Percentiles rank a stretch among this genome's conserved stretches.
Evolutionary conservation across 2,329 filamentous ascomycete genomes (phyloP).

Genomic region (Cladosporium halotolerans): DNA sequence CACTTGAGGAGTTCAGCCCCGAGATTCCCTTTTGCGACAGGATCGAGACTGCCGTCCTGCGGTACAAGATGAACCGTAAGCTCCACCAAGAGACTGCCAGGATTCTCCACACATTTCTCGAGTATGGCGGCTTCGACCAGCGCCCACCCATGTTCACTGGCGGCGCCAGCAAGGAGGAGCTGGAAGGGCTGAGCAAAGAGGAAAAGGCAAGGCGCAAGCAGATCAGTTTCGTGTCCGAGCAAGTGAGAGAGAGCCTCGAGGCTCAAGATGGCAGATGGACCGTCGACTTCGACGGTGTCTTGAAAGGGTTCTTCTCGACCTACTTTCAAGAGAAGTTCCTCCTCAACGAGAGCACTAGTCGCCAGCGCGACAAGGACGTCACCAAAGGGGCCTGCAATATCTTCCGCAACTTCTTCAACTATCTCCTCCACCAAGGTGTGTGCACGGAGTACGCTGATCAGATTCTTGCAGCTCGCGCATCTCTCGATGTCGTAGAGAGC

Average conservation of each 20-base stretch:
- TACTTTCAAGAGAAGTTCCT: slow-evolving; percentile 40
- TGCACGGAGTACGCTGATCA: slow-evolving; percentile 72
- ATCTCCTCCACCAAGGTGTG: slow-evolving; percentile 75
- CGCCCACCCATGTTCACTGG: slow-evolving; percentile 57
- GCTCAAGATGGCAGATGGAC: slow-evolving; percentile 53
- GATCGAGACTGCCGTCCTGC: slow-evolving; percentile 77
- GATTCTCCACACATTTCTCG: slow-evolving; percentile 74
- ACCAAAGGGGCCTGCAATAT: slow-evolving; percentile 59
- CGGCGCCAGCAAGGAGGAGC: slow-evolving; percentile 19
- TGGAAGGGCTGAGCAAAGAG: slow-evolving; percentile 45
- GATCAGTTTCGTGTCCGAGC: slow-evolving; percentile 45
- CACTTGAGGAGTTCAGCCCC: slow-evolving; percentile 62
- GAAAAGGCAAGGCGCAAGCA: slow-evolving; percentile 54
- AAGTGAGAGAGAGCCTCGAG: slow-evolving; percentile 39
- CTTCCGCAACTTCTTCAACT: slow-evolving; percentile 81
- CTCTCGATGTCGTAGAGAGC: slow-evolving; percentile 60
- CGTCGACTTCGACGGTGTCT: slow-evolving; percentile 75
- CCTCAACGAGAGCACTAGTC: slow-evolving; percentile 39
- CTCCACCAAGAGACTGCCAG: slow-evolving; percentile 56
- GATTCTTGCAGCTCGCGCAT: slow-evolving; percentile 56
- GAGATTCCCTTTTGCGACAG: slow-evolving; percentile 51
- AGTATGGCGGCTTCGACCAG: slow-evolving; percentile 72
- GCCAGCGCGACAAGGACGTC: slow-evolving; percentile 33
- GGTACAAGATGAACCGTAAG: slow-evolving; percentile 71
- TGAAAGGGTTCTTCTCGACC: slow-evolving; percentile 61